phyloP scores from a whole-genome alignment of 331 rosid species.

The Pyracantha coccinea region DNA sequence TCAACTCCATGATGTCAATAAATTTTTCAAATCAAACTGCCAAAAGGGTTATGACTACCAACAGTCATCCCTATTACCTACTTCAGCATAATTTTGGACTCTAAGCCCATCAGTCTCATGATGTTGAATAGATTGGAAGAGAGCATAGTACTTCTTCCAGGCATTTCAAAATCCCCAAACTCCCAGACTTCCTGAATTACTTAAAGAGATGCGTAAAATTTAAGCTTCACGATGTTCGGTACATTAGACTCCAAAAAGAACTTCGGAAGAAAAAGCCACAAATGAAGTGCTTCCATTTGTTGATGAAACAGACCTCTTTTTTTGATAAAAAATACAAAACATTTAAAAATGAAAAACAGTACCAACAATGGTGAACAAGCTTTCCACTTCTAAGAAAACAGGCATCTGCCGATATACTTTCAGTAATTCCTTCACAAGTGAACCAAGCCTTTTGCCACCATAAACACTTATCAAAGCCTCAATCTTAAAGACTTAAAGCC shows the following conservation, averaged over 20 bases:
- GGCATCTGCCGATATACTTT: too few species aligned
- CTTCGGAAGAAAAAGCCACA: neutral
- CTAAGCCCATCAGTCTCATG: neutral
- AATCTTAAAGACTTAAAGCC: conserved; percentile 3
- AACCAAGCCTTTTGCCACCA: neutral
- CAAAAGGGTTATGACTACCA: too few species aligned
- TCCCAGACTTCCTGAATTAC: neutral
- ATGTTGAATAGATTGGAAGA: neutral
- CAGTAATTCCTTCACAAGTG: neutral
- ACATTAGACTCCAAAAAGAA: neutral
- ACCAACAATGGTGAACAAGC: too few species aligned
- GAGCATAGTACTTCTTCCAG: neutral
- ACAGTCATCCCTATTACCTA: neutral
- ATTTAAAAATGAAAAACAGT: too few species aligned
- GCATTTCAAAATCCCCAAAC: neutral
- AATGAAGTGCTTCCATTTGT: neutral
- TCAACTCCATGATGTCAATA: neutral
- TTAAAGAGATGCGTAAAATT: neutral
- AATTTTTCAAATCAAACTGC: neutral
- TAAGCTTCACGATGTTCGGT: neutral
- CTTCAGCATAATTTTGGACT: neutral
- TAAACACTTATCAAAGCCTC: neutral
- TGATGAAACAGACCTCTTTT: neutral
- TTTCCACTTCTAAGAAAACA: too few species aligned
- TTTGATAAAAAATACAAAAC: too few species aligned